Evolutionary conservation across 129 eudicot species (phyloP).

Genomic region (Smallanthus sonchifolius): DNA sequence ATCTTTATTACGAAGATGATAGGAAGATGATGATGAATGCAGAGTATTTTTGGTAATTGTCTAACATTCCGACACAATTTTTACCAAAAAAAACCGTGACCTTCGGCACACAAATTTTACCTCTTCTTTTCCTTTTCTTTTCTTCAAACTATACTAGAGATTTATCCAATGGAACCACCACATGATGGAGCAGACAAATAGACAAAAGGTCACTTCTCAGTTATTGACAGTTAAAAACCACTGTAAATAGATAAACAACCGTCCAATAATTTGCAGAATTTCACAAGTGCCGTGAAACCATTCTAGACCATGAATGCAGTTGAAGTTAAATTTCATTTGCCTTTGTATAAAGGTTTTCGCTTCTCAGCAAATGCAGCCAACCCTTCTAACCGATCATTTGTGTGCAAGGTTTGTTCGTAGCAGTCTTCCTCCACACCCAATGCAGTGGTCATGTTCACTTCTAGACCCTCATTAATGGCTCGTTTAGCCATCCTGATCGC

Average conservation of each 20-base stretch:
- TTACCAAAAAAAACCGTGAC: too few species aligned
- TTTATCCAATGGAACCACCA: not conserved
- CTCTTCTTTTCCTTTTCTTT: not conserved
- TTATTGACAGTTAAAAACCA: not conserved
- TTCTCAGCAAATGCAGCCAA: slow-evolving; percentile 90
- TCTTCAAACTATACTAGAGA: not conserved
- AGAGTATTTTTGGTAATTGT: too few species aligned
- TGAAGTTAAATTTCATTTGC: slow-evolving; percentile 39
- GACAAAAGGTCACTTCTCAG: not conserved
- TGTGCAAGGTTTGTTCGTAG: slow-evolving; percentile 59
- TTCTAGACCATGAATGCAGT: not conserved
- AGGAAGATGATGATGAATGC: too few species aligned
- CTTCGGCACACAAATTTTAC: too few species aligned
- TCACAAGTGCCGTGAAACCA: not conserved
- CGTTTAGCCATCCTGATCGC: slow-evolving; percentile 88
- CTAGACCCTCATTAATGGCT: slow-evolving; percentile 76
- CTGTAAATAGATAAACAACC: not conserved
- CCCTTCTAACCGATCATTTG: slow-evolving; percentile 91
- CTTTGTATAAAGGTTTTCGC: slow-evolving; percentile 69
- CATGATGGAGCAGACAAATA: not conserved
- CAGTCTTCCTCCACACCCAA: slow-evolving; percentile 76
- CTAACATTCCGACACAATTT: too few species aligned
- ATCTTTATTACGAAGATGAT: too few species aligned
- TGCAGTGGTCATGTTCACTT: slow-evolving; percentile 53
- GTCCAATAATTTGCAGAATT: not conserved